Evolutionary conservation across 2,329 filamentous ascomycete genomes (phyloP), one percentile per base, ranked within the genome.

Genomic region (Cladosporium sp.): DNA sequence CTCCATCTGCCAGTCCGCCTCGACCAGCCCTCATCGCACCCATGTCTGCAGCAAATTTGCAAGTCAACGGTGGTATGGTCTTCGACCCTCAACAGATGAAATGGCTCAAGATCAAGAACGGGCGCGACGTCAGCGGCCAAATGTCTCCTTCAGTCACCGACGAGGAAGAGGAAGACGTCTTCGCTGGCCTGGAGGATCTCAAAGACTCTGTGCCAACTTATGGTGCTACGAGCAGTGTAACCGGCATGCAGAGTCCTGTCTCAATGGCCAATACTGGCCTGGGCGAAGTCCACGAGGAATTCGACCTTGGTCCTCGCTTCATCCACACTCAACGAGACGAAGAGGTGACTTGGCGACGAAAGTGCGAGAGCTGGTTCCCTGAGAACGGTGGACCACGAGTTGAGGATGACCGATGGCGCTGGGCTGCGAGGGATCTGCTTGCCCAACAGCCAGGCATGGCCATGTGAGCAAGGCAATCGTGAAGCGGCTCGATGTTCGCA

Each of bases 21-120:
- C 87, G 60, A 80, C 78, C 90, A 9, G 91, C 93, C 5, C 81
- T 99, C 17, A 99, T 99, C 67, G 91, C 91, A 48, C 94, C 96
- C 64, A 90, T 97, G 51, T 63, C 68, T 40, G 65, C 65, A 63
- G 89, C 88, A 4, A 92, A 91, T 61, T 88, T 96, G 13, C 92
- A 97, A 74, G 89, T 97, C 35, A 91, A 97, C 58, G 90, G 91
- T n/a, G 91, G 91, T 65, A 99, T 99, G 94, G 89, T 97, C 9
- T 99, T 97, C 71, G 94, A 99, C 70, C 94, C 94, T 3, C 87
- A 91, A 61, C 90, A 90, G 66, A 97, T 99, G 93, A 95, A 91
- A 72, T 99, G 94, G 94, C 81, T 97, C 57, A 97, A 96, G 73
- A 63, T 69, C 25, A 70, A 71, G 58, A 64, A 65, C 17, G 78